Percentiles rank a stretch among this genome's conserved stretches.
These are phyloP conservation scores for Aspergillus ustus DNA, from an alignment of 2,329 filamentous ascomycete species.

Conservation along the genomic window DNA sequence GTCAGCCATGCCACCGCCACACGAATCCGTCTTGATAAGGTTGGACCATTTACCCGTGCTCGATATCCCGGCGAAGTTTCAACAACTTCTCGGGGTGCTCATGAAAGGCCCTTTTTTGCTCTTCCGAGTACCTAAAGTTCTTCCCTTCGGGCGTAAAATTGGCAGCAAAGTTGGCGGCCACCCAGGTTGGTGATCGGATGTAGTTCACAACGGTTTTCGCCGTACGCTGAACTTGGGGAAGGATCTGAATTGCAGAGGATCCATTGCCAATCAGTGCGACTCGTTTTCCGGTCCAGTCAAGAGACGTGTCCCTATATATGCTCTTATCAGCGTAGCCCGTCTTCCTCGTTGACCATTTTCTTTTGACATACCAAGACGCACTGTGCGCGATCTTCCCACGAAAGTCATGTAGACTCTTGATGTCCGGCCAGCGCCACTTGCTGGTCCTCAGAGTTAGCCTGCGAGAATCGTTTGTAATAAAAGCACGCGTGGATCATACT, in stretches of 20 bases:
- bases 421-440: constrained; percentile 51
- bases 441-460: no score
- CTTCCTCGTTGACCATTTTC: no score
- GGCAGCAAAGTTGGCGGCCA: constrained; percentile 38
- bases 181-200: constrained; percentile 36
- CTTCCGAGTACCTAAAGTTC: constrained; percentile 35
- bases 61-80: no score
- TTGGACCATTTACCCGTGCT: no score
- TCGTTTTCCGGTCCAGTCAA: constrained; percentile 39
- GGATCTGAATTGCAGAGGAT: constrained; percentile 47
- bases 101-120: constrained; percentile 26
- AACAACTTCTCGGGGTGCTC: no score
- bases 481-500: no score
- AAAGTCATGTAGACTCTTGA: constrained; percentile 53
- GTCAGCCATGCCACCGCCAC: no score
- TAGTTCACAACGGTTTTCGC: constrained; percentile 42
- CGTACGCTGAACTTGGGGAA: constrained; percentile 46
- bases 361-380: constrained; percentile 41
- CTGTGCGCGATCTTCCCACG: constrained; percentile 51
- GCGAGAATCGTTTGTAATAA: no score
- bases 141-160: constrained; percentile 21
- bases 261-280: constrained; percentile 45
- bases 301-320: constrained; percentile 36
- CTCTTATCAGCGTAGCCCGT: no score
- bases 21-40: no score